Evolutionary conservation across 805 yeast species (phyloP).

Genomic region (Sungouiella thailandica): DNA sequence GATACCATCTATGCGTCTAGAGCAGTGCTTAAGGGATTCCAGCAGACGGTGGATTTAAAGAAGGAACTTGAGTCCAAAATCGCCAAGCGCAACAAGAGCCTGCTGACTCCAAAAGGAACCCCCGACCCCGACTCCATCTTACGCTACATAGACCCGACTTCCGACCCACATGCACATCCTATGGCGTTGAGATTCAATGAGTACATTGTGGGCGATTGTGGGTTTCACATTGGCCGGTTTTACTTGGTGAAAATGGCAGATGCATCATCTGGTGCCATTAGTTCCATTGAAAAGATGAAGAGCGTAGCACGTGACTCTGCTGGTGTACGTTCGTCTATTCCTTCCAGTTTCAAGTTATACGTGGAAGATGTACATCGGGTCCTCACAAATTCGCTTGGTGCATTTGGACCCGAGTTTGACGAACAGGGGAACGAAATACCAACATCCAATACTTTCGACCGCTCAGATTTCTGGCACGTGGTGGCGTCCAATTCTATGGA

Average conservation of each 20-base stretch:
- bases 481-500: slow-evolving; percentile 30
- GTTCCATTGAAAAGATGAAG: slow-evolving; percentile 31
- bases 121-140: slow-evolving; percentile 8
- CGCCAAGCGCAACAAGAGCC: slow-evolving; percentile 19
- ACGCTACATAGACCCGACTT: slow-evolving; percentile 34
- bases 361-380: slow-evolving; percentile 37
- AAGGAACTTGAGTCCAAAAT: slow-evolving; percentile 28
- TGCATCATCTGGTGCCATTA: slow-evolving; percentile 30
- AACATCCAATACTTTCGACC: slow-evolving; percentile 1
- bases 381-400: slow-evolving; percentile 22
- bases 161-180: slow-evolving; percentile 32
- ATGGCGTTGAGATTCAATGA: slow-evolving; percentile 32
- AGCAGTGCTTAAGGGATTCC: slow-evolving; percentile 31
- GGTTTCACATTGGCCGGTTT: slow-evolving; percentile 37
- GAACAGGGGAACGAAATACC: slow-evolving; percentile 25
- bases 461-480: slow-evolving; percentile 26
- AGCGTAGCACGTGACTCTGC: slow-evolving; percentile 12
- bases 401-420: slow-evolving; percentile 33
- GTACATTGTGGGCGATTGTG: slow-evolving; percentile 34
- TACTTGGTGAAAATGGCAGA: slow-evolving; percentile 34
- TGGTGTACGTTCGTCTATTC: slow-evolving; percentile 9
- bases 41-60: slow-evolving; percentile 26
- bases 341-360: slow-evolving; percentile 34
- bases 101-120: not conserved
- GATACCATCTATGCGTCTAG: slow-evolving; percentile 34